Conservation (phyloP, 163 green algal genomes). For the Coccomyxa subellipsoidea region DNA sequence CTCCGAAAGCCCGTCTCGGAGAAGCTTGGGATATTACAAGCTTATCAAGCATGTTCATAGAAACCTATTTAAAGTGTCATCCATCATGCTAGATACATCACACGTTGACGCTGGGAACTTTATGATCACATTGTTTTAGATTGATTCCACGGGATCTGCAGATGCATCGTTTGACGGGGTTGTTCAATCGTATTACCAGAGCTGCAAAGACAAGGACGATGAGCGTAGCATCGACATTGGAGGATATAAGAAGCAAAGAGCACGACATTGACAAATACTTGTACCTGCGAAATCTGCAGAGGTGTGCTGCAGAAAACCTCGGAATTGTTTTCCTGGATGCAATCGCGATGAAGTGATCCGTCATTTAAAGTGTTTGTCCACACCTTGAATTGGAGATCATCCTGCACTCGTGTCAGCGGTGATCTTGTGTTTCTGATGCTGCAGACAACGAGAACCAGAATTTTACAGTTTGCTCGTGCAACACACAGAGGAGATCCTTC, state of each 20-base stretch:
- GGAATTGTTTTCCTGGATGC: too few relatives aligned
- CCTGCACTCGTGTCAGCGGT: background rate
- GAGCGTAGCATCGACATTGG: background rate
- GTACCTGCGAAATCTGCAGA: conserved; percentile 41
- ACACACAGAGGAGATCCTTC: conserved; percentile 49
- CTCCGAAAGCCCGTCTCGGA: background rate
- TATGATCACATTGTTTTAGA: background rate
- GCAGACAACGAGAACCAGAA: background rate
- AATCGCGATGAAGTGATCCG: too few relatives aligned
- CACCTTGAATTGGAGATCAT: background rate
- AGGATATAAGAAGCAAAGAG: background rate
- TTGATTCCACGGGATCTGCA: background rate
- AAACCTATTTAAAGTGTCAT: too few relatives aligned
- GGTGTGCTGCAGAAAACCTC: conserved; percentile 11
- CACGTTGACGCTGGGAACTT: too few relatives aligned
- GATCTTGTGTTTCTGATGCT: background rate
- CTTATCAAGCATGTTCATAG: background rate
- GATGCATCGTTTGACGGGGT: background rate
- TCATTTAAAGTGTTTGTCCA: too few relatives aligned
- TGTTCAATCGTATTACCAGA: background rate
- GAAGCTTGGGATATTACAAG: background rate
- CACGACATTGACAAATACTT: conserved; percentile 51
- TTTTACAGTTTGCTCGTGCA: conserved; percentile 17
- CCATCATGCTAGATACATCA: too few relatives aligned
- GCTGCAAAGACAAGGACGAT: background rate